Evolutionary conservation across 805 yeast species (phyloP).

Genomic region (Cyberlindnera veronae): DNA sequence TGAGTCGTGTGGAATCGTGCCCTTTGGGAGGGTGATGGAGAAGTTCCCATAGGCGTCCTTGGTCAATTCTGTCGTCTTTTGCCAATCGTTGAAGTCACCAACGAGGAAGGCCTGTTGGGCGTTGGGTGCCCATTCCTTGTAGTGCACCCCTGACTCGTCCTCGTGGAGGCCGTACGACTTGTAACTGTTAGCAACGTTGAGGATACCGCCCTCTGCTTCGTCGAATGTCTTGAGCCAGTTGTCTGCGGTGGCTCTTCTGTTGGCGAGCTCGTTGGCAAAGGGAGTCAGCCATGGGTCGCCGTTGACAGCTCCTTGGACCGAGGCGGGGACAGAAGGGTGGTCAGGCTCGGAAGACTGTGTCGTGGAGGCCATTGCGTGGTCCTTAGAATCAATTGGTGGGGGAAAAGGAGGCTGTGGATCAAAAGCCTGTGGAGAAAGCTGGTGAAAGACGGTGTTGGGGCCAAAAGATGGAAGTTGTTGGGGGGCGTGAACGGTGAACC

Average conservation of each 20-base stretch:
- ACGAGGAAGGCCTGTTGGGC: slow-evolving; percentile 72
- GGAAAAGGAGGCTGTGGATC: too few relatives aligned
- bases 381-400: too few relatives aligned
- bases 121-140: slow-evolving; percentile 89
- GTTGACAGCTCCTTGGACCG: slow-evolving; percentile 50
- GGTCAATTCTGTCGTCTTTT: slow-evolving; percentile 51
- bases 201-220: slow-evolving; percentile 59
- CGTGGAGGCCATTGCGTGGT: too few relatives aligned
- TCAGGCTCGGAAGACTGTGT: too few relatives aligned
- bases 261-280: slow-evolving; percentile 58
- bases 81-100: slow-evolving; percentile 93
- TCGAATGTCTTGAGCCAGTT: slow-evolving; percentile 58
- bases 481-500: background rate
- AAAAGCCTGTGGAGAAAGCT: too few relatives aligned
- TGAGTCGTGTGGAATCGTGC: slow-evolving; percentile 80
- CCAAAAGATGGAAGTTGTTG: too few relatives aligned
- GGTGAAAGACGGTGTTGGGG: too few relatives aligned
- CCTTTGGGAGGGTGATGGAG: slow-evolving; percentile 52
- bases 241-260: slow-evolving; percentile 63
- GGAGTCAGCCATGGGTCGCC: slow-evolving; percentile 89
- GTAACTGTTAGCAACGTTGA: slow-evolving; percentile 73
- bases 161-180: slow-evolving; percentile 75
- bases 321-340: slow-evolving; percentile 11
- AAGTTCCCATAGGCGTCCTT: slow-evolving; percentile 73
- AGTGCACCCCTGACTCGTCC: slow-evolving; percentile 41